Evolutionary conservation across 169 alveolate genomes (phyloP).

Genomic region (Cryptosporidium xiaoi): DNA sequence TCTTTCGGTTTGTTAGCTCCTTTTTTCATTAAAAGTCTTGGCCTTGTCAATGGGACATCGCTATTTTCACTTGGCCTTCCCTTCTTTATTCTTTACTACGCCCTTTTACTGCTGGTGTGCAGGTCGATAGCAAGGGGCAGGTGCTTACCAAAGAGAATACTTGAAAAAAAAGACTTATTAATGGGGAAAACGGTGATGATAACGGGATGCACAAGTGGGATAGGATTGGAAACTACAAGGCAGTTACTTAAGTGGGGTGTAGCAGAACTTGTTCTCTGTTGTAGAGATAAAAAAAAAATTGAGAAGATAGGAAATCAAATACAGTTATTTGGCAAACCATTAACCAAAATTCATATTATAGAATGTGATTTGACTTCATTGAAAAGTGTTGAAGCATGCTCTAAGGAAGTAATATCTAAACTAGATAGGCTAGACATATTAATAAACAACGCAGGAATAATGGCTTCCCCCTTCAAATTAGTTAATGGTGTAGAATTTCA

Average conservation of each 20-base stretch:
- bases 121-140: constrained; percentile 8
- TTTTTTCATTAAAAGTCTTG: not conserved
- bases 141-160: constrained; percentile 2
- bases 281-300: constrained; percentile 77
- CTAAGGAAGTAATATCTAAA: constrained; percentile 52
- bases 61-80: not conserved
- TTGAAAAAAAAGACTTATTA: constrained; percentile 4
- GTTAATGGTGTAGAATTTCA: constrained; percentile 76
- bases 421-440: constrained; percentile 78
- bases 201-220: constrained; percentile 84
- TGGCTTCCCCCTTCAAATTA: constrained; percentile 73
- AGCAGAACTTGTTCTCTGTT: constrained; percentile 78
- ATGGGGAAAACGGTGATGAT: constrained; percentile 72
- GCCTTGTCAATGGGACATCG: not conserved
- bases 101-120: constrained; percentile 4
- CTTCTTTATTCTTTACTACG: not conserved
- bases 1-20: constrained; percentile 3
- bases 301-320: constrained; percentile 29
- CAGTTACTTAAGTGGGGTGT: constrained; percentile 82
- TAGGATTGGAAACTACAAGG: constrained; percentile 83
- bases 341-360: constrained; percentile 13
- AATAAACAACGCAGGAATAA: constrained; percentile 84
- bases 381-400: constrained; percentile 74
- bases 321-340: not conserved
- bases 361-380: constrained; percentile 78